These are phyloP conservation scores for Phialophora chinensis DNA, from an alignment of 2,329 filamentous ascomycete species.

Conservation along the genomic window DNA sequence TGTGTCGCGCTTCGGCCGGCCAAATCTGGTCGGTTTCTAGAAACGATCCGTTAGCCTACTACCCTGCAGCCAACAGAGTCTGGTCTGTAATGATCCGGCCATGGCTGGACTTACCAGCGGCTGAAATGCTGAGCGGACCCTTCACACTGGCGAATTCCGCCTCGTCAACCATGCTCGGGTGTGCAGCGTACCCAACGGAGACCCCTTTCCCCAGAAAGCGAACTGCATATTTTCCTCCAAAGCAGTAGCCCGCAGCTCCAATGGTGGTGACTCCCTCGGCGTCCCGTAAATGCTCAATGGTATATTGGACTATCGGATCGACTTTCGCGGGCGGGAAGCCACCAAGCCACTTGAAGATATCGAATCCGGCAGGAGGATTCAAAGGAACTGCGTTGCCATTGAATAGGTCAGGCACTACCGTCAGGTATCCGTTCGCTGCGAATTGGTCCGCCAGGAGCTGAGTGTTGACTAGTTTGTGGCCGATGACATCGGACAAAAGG, in stretches of 20 bases:
- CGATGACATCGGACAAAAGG: constrained; percentile 59
- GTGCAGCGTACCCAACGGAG: constrained; percentile 73
- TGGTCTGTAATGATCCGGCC: no score
- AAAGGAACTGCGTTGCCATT: constrained; percentile 66
- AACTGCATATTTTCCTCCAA: constrained; percentile 63
- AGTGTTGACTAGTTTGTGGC: constrained; percentile 61
- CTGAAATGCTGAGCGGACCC: constrained; percentile 70
- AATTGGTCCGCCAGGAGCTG: constrained; percentile 74
- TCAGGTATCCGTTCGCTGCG: constrained; percentile 70
- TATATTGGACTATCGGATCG: constrained; percentile 58
- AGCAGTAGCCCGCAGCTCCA: constrained; percentile 40
- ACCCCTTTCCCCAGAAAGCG: constrained; percentile 66
- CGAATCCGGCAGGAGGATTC: constrained; percentile 56
- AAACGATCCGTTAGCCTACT: no score
- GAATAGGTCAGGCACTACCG: constrained; percentile 73
- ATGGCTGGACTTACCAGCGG: constrained; percentile 44
- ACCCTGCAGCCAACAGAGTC: no score
- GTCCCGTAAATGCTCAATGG: no score
- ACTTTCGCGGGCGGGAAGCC: constrained; percentile 43
- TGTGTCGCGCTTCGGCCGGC: constrained; percentile 65
- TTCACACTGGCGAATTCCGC: constrained; percentile 69
- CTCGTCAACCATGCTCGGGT: constrained; percentile 74
- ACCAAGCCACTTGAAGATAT: constrained; percentile 57
- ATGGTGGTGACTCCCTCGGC: not conserved
- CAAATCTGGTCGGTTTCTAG: constrained; percentile 66